Conservation (phyloP, 2,329 filamentous ascomycete genomes). For the Penicillium brasilianum region DNA sequence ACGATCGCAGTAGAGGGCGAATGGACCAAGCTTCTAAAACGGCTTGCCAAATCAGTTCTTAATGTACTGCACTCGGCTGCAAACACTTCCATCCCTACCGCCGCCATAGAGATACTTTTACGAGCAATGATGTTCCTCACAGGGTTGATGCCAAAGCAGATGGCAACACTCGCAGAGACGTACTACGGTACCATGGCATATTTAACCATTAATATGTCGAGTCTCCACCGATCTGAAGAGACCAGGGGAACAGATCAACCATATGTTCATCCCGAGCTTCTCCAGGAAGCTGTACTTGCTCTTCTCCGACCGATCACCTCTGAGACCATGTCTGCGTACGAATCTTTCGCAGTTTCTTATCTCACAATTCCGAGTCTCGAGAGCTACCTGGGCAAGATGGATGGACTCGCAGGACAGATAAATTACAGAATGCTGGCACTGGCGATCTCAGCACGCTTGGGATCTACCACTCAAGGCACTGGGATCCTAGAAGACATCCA, state of each 20-base stretch:
- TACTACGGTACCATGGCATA: conserved; percentile 49
- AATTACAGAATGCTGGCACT: conserved; percentile 57
- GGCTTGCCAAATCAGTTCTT: conserved; percentile 45
- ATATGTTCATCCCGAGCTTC: conserved; percentile 25
- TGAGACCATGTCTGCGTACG: conserved; percentile 51
- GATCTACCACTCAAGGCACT: conserved; percentile 29
- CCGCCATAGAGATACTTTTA: conserved; percentile 40
- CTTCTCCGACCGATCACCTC: conserved; percentile 51
- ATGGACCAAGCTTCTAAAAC: conserved; percentile 48
- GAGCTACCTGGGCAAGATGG: conserved; percentile 44
- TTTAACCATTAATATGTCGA: conserved; percentile 38
- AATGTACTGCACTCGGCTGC: conserved; percentile 38
- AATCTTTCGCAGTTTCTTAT: conserved; percentile 52
- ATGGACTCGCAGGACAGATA: conserved; percentile 52
- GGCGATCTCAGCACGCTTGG: conserved; percentile 42
- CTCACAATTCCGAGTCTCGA: conserved; percentile 52
- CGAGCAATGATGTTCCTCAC: conserved; percentile 44
- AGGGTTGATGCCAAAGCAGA: conserved; percentile 46
- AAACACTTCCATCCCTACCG: conserved; percentile 6
- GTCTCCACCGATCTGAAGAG: conserved; percentile 12
- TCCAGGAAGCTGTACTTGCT: conserved; percentile 47
- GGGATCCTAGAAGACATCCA: conserved; percentile 43
- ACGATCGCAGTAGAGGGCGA: conserved; percentile 46
- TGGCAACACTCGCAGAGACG: conserved; percentile 43
- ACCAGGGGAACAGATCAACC: background rate